Evolutionary conservation across 2,329 filamentous ascomycete species (phyloP).

Genomic region (Talaromyces sp.): DNA sequence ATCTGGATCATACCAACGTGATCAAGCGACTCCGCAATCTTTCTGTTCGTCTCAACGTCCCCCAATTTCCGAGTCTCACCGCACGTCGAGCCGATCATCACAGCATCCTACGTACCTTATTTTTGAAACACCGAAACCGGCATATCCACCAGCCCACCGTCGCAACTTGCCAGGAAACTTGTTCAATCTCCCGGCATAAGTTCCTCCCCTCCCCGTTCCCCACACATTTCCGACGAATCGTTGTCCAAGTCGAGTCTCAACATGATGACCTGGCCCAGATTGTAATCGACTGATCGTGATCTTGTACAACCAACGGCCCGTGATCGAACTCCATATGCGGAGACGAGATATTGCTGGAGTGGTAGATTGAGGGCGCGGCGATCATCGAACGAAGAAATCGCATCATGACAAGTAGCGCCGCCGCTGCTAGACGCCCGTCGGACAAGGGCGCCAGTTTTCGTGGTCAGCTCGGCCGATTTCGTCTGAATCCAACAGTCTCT

Average conservation of each 20-base stretch:
- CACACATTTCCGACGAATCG: not conserved
- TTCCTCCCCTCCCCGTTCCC: not conserved
- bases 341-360: not conserved
- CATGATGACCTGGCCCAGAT: not conserved
- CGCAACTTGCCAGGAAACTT: not conserved
- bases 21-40: not conserved
- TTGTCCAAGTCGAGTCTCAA: not conserved
- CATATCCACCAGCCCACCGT: not conserved
- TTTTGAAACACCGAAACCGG: not conserved
- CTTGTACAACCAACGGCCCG: not conserved
- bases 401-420: conserved; percentile 14
- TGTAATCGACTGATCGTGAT: conserved; percentile 5
- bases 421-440: conserved; percentile 7
- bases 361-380: conserved; percentile 1
- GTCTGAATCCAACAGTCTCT: conserved; percentile 23
- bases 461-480: conserved; percentile 34
- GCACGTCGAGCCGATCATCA: not conserved
- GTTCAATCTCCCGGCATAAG: not conserved
- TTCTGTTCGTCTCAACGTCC: not conserved
- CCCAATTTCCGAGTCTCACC: not conserved
- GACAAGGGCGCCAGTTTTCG: conserved; percentile 23
- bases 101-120: not conserved
- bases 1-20: not conserved
- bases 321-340: not conserved
- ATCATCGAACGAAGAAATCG: not conserved